Evolutionary conservation across 805 yeast genomes (phyloP).

Genomic region (Myxozyma mucilagina): DNA sequence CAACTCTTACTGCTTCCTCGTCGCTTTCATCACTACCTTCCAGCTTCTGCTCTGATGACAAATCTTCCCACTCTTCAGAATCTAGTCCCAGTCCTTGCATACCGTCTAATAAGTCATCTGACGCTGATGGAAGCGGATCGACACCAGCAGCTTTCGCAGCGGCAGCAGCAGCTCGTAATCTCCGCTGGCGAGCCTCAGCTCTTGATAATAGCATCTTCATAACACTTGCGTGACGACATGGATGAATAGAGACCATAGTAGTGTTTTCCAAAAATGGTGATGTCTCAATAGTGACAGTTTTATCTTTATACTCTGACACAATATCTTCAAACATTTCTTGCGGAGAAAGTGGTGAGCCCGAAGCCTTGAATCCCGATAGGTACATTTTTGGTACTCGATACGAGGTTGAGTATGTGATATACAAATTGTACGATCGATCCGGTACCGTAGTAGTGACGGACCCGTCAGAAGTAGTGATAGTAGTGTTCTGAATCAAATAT

Average conservation of each 20-base stretch:
- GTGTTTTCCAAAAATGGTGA: slow-evolving; percentile 75
- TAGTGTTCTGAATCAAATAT: slow-evolving; percentile 8
- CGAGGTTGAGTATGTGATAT: slow-evolving; percentile 89
- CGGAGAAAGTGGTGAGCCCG: slow-evolving; percentile 85
- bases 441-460: slow-evolving; percentile 31
- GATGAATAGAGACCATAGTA: slow-evolving; percentile 86
- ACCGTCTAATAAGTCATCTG: slow-evolving; percentile 21
- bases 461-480: slow-evolving; percentile 19
- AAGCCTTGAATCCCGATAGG: slow-evolving; percentile 77
- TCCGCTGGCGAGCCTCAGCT: slow-evolving; percentile 48
- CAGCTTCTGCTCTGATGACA: slow-evolving; percentile 27
- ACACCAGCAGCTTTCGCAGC: not conserved
- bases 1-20: slow-evolving; percentile 76
- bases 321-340: slow-evolving; percentile 94
- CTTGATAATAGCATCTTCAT: slow-evolving; percentile 84
- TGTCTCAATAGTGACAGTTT: slow-evolving; percentile 93
- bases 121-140: not conserved
- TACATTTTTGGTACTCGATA: slow-evolving; percentile 95
- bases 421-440: slow-evolving; percentile 75
- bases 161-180: slow-evolving; percentile 14
- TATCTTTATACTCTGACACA: slow-evolving; percentile 84
- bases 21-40: slow-evolving; percentile 50
- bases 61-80: slow-evolving; percentile 37
- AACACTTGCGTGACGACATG: slow-evolving; percentile 92
- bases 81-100: slow-evolving; percentile 41